These are phyloP conservation scores for Chaetomidium leptoderma DNA, from an alignment of 495 filamentous ascomycete species.

Conservation along the genomic window DNA sequence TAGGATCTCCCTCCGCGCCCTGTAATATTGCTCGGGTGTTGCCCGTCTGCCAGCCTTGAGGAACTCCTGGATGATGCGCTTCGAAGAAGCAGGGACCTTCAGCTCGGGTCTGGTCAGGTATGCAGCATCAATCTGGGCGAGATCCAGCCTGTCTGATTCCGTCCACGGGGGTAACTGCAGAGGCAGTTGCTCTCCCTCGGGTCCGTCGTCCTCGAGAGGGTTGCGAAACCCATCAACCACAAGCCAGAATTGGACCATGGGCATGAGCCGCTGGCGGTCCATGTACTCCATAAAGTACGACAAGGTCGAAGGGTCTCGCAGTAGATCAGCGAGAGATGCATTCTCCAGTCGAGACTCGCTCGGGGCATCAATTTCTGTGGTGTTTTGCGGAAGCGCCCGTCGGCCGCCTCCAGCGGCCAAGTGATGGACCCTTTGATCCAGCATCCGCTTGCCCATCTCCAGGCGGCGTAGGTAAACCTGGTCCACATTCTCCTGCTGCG, in stretches of 20 bases:
- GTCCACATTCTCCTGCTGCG: constrained; percentile 72
- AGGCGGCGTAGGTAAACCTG: constrained; percentile 79
- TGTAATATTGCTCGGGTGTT: constrained; percentile 73
- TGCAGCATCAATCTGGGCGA: constrained; percentile 82
- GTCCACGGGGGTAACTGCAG: constrained; percentile 67
- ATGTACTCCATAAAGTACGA: constrained; percentile 99
- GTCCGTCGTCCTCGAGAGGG: constrained; percentile 82
- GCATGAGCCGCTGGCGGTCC: constrained; percentile 84
- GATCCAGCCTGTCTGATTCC: constrained; percentile 76
- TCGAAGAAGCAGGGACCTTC: constrained; percentile 64
- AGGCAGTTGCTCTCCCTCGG: constrained; percentile 60
- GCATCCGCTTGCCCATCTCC: constrained; percentile 82
- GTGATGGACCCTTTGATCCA: constrained; percentile 85
- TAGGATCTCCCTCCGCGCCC: constrained; percentile 76
- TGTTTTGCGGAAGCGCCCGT: constrained; percentile 35
- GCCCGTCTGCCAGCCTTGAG: constrained; percentile 71
- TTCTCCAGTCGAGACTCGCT: constrained; percentile 60
- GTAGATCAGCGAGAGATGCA: constrained; percentile 70
- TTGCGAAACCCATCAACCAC: constrained; percentile 97
- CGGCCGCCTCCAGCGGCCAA: constrained; percentile 63
- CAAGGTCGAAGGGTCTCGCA: constrained; percentile 81
- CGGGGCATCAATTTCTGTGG: constrained; percentile 22
- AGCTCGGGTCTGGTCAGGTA: constrained; percentile 82
- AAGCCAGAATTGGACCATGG: constrained; percentile 95
- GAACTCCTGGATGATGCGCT: constrained; percentile 67